phyloP scores from a whole-genome alignment of 2,329 filamentous ascomycete species.

The Trichoderma sp. region DNA sequence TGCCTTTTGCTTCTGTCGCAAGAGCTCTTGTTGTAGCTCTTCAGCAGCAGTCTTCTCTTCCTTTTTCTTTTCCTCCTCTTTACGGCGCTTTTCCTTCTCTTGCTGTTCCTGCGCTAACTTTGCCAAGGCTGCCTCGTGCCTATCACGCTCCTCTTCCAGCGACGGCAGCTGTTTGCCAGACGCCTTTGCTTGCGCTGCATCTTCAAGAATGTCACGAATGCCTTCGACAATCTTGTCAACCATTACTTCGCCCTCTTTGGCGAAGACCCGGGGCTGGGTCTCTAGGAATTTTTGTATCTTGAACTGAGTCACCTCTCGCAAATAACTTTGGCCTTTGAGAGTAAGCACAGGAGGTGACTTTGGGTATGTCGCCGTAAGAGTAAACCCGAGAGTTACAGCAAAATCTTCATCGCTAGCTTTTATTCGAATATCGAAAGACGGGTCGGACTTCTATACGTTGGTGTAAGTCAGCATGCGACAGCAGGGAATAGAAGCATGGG shows the following conservation, averaged over 20 bases:
- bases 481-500: conserved; percentile 29
- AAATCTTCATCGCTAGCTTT: conserved; percentile 75
- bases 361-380: conserved; percentile 88
- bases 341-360: conserved; percentile 76
- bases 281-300: conserved; percentile 69
- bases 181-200: conserved; percentile 78
- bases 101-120: conserved; percentile 61
- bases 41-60: conserved; percentile 71
- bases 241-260: conserved; percentile 60
- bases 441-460: conserved; percentile 69
- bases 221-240: conserved; percentile 68
- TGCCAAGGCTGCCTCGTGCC: conserved; percentile 74
- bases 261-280: conserved; percentile 59
- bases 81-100: conserved; percentile 57
- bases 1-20: conserved; percentile 65
- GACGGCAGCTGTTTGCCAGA: conserved; percentile 79
- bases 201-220: conserved; percentile 78
- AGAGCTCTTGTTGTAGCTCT: conserved; percentile 73
- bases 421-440: conserved; percentile 79
- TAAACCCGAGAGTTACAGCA: conserved; percentile 72
- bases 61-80: conserved; percentile 62
- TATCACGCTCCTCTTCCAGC: conserved; percentile 84
- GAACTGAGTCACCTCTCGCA: conserved; percentile 72
- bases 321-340: conserved; percentile 64
- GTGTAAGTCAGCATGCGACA: conserved; percentile 32